Conservation (phyloP, 176 grass and related monocot species). For the Typha latifolia region DNA sequence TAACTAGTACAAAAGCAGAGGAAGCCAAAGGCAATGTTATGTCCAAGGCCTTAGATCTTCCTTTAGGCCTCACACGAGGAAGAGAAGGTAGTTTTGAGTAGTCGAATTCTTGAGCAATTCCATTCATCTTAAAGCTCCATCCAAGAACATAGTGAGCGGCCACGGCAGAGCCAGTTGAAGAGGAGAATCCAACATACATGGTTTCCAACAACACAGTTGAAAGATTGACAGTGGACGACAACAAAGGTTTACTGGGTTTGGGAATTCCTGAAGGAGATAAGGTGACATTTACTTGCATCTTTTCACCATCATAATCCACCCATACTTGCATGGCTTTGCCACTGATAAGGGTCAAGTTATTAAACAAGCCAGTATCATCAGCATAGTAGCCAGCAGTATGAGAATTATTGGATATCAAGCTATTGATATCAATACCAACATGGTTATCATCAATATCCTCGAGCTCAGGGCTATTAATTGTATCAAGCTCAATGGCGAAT, state of each 20-base stretch:
- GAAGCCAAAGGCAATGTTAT: constrained; percentile 9
- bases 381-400: constrained; percentile 14
- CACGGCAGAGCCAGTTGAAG: background rate
- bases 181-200: constrained; percentile 18
- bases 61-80: background rate
- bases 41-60: background rate
- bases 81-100: constrained; percentile 13
- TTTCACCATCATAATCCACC: constrained; percentile 16
- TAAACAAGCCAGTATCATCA: constrained; percentile 4
- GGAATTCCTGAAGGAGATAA: constrained; percentile 10
- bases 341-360: background rate
- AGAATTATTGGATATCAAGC: background rate
- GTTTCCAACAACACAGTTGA: constrained; percentile 5
- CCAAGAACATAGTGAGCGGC: constrained; percentile 23
- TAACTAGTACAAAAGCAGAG: background rate
- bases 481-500: constrained; percentile 27
- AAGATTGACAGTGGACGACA: constrained; percentile 18
- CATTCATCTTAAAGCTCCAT: constrained; percentile 28
- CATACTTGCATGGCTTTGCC: constrained; percentile 8
- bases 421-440: constrained; percentile 22
- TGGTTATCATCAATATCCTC: constrained; percentile 34
- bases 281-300: constrained; percentile 19
- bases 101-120: background rate
- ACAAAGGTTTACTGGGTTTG: constrained; percentile 7
- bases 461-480: constrained; percentile 19